Percentiles rank a stretch among this genome's conserved stretches.
These are phyloP conservation scores for Aquanectria penicillioides DNA, from an alignment of 2,329 filamentous ascomycete species.

Conservation along the genomic window DNA sequence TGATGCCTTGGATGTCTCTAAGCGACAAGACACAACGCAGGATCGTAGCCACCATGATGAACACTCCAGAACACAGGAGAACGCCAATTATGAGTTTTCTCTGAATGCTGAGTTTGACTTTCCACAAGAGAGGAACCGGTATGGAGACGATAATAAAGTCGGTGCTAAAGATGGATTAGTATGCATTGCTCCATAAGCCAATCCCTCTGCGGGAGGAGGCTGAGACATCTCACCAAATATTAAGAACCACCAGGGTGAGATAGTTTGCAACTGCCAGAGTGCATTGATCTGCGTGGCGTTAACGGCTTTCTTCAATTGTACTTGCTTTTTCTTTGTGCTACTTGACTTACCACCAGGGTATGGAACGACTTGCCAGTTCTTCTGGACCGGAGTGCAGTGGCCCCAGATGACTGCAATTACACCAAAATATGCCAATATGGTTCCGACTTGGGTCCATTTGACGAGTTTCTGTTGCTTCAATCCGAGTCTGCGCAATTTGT, in stretches of 20 bases:
- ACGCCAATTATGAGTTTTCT: slow-evolving; percentile 51
- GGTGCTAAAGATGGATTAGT: slow-evolving; percentile 43
- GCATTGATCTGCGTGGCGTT: slow-evolving; percentile 42
- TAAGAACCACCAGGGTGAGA: slow-evolving; percentile 48
- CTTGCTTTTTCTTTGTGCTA: no score
- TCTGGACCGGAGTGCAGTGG: slow-evolving; percentile 50
- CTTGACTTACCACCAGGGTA: slow-evolving; percentile 49
- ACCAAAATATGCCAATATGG: slow-evolving; percentile 44
- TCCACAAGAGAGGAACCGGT: slow-evolving; percentile 52
- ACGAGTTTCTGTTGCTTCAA: slow-evolving; percentile 51
- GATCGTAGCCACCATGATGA: slow-evolving; percentile 54
- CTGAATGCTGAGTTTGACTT: slow-evolving; percentile 49
- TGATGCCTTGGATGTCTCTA: slow-evolving; percentile 48
- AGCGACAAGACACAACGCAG: slow-evolving; percentile 54
- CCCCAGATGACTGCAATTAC: slow-evolving; percentile 48
- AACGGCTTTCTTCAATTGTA: background rate
- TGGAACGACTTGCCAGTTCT: slow-evolving; percentile 53
- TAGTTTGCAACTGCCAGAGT: slow-evolving; percentile 50
- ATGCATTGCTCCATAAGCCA: accelerated
- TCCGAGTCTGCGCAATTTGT: slow-evolving; percentile 42
- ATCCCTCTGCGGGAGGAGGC: no score
- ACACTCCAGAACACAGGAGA: slow-evolving; percentile 55
- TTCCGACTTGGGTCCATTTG: slow-evolving; percentile 45
- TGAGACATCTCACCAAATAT: slow-evolving; percentile 46
- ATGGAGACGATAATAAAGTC: slow-evolving; percentile 52